Conservation (phyloP, 139 green algal species). For the Edaphochlamys debaryana region DNA sequence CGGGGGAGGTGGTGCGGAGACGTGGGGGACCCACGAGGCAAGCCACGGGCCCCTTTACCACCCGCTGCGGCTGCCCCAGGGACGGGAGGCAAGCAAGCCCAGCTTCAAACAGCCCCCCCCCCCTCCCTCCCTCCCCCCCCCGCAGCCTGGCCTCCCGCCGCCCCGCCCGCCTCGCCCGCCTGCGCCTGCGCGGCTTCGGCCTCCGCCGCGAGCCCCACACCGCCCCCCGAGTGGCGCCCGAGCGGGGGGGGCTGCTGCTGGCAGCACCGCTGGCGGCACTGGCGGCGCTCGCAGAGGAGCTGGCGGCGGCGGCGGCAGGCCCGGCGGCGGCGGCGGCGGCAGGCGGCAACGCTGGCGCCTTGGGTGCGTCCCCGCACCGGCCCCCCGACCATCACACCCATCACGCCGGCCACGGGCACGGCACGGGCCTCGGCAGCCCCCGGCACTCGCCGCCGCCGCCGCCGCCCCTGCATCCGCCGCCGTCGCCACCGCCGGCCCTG, state of each 20-base stretch:
- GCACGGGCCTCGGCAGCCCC: too few relatives aligned
- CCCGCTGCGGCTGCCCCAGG: neutral
- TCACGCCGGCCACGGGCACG: too few relatives aligned
- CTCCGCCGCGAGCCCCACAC: neutral
- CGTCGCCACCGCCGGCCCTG: neutral
- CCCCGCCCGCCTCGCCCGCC: neutral
- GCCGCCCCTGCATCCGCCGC: neutral
- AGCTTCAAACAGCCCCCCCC: neutral
- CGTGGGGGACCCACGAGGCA: neutral
- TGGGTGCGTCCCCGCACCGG: neutral
- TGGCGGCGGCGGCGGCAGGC: neutral
- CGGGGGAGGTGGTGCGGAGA: neutral
- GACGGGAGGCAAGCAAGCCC: too few relatives aligned
- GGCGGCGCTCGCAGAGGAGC: neutral
- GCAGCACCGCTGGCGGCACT: neutral
- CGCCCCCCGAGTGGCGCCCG: neutral
- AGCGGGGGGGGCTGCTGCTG: slow-evolving; percentile 12
- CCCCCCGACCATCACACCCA: too few relatives aligned
- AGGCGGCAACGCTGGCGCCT: neutral
- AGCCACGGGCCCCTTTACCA: neutral
- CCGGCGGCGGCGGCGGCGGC: neutral
- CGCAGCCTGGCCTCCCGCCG: slow-evolving; percentile 2
- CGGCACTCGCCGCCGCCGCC: neutral
- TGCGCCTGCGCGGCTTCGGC: slow-evolving; percentile 19
- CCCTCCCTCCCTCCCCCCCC: neutral